These are phyloP conservation scores for Boletellus ananas DNA, from an alignment of 768 basidiomycete species.

Conservation along the genomic window DNA sequence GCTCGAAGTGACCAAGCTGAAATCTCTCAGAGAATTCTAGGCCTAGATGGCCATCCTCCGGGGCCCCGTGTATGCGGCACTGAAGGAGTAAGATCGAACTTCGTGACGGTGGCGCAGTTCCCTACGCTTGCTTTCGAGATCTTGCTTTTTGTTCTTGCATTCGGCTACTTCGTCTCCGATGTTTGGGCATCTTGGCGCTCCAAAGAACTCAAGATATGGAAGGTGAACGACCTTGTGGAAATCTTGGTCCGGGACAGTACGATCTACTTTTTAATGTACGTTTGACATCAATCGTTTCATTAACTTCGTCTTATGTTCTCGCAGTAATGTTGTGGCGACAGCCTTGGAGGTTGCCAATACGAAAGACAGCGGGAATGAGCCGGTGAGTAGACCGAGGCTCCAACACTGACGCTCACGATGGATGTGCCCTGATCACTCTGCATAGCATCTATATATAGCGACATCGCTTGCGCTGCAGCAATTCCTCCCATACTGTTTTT, in stretches of 20 bases:
- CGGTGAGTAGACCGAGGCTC: slow-evolving; percentile 1
- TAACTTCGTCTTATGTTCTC: background rate
- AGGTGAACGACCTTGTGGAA: slow-evolving; percentile 5
- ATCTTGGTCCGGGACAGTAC: slow-evolving; percentile 17
- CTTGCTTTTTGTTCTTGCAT: slow-evolving; percentile 14
- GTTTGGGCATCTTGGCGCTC: background rate
- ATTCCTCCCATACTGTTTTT: slow-evolving; percentile 15
- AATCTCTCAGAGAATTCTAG: background rate
- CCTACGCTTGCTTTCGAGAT: slow-evolving; percentile 13
- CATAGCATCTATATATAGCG: slow-evolving; percentile 7
- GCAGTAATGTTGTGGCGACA: slow-evolving; percentile 5
- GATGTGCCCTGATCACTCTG: background rate
- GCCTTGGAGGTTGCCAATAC: slow-evolving; percentile 4
- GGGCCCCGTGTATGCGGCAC: slow-evolving; percentile 6
- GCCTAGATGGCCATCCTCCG: no score
- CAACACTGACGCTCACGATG: no score
- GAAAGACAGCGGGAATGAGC: background rate
- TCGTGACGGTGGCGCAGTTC: slow-evolving; percentile 3
- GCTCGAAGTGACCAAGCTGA: background rate
- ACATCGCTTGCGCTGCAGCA: slow-evolving; percentile 13
- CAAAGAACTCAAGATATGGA: background rate
- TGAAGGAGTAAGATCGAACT: background rate
- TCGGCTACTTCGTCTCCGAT: slow-evolving; percentile 7
- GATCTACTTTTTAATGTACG: slow-evolving; percentile 16
- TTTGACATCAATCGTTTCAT: background rate